Evolutionary conservation across 768 basidiomycete genomes (phyloP).

Genomic region (Boletus rubropictus): DNA sequence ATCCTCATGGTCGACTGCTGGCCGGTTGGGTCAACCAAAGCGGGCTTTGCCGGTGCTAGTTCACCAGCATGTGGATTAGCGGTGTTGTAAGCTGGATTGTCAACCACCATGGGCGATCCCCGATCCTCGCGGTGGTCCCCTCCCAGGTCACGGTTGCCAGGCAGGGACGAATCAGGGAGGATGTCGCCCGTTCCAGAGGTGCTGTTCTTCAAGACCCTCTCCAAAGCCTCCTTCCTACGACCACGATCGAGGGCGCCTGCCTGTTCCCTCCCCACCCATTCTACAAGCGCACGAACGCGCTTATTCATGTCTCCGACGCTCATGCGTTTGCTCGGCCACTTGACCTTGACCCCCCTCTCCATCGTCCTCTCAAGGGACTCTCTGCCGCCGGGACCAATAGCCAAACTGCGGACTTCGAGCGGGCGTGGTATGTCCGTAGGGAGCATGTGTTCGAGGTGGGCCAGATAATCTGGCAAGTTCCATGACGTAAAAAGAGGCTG

Average conservation of each 20-base stretch:
- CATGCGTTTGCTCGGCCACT: slow-evolving; percentile 91
- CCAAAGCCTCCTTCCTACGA: slow-evolving; percentile 62
- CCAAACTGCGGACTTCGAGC: slow-evolving; percentile 58
- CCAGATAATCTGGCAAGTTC: slow-evolving; percentile 90
- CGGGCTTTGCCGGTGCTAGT: slow-evolving; percentile 5
- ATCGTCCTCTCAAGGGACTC: slow-evolving; percentile 56
- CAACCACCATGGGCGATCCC: slow-evolving; percentile 33
- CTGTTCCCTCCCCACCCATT: slow-evolving; percentile 91
- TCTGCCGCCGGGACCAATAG: slow-evolving; percentile 37
- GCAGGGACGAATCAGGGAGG: slow-evolving; percentile 6
- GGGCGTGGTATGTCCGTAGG: slow-evolving; percentile 72
- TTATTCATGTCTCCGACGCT: slow-evolving; percentile 98
- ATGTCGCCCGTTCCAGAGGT: slow-evolving; percentile 7
- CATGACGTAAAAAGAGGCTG: slow-evolving; percentile 79
- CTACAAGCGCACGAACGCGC: slow-evolving; percentile 81
- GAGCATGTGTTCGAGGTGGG: slow-evolving; percentile 78
- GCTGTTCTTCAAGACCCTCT: slow-evolving; percentile 40
- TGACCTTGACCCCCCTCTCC: slow-evolving; percentile 80
- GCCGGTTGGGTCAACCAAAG: slow-evolving; percentile 10
- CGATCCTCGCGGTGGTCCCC: slow-evolving; percentile 9
- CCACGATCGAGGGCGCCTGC: slow-evolving; percentile 67
- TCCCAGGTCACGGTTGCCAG: slow-evolving; percentile 14
- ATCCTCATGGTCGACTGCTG: slow-evolving; percentile 57
- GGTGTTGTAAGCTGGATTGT: slow-evolving; percentile 14
- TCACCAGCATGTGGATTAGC: slow-evolving; percentile 15